phyloP scores from a whole-genome alignment of 2,329 filamentous ascomycete species.

The Hypoxylon rubiginosum region DNA sequence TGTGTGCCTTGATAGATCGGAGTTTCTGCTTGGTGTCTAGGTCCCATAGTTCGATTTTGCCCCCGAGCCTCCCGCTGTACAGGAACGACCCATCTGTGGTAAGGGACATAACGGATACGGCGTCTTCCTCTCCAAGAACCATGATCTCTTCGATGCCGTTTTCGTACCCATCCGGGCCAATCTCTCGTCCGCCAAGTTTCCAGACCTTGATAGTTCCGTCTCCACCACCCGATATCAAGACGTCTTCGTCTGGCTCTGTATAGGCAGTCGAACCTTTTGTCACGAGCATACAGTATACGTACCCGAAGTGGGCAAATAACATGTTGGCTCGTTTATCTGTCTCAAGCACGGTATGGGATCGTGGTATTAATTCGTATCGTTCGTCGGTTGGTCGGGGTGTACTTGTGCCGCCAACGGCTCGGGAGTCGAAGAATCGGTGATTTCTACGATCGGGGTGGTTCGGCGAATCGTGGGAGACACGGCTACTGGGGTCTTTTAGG shows the following conservation, averaged over 20 bases:
- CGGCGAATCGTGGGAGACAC: slow-evolving; percentile 72
- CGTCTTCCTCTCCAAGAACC: slow-evolving; percentile 71
- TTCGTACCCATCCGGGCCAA: slow-evolving; percentile 65
- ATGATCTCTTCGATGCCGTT: slow-evolving; percentile 79
- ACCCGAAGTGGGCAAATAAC: slow-evolving; percentile 94
- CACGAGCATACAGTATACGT: slow-evolving; percentile 96
- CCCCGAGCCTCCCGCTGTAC: slow-evolving; percentile 89
- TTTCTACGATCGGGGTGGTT: slow-evolving; percentile 82
- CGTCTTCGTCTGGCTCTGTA: slow-evolving; percentile 79
- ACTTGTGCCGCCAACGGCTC: slow-evolving; percentile 83
- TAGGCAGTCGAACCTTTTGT: slow-evolving; percentile 76
- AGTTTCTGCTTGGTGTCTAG: slow-evolving; percentile 93
- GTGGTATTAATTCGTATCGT: slow-evolving; percentile 67
- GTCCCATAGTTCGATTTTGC: slow-evolving; percentile 96
- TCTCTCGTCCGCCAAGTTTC: slow-evolving; percentile 69
- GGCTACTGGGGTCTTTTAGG: slow-evolving; percentile 72
- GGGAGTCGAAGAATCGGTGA: slow-evolving; percentile 93
- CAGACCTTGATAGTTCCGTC: slow-evolving; percentile 97
- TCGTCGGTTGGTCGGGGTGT: slow-evolving; percentile 79
- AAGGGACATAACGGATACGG: slow-evolving; percentile 78
- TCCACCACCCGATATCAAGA: slow-evolving; percentile 90
- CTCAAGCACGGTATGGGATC: slow-evolving; percentile 74
- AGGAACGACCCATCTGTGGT: slow-evolving; percentile 91
- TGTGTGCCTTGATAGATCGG: slow-evolving; percentile 84
- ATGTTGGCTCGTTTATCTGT: slow-evolving; percentile 84